Conservation (phyloP, 331 rosid genomes). For the Quercus phellos region DNA sequence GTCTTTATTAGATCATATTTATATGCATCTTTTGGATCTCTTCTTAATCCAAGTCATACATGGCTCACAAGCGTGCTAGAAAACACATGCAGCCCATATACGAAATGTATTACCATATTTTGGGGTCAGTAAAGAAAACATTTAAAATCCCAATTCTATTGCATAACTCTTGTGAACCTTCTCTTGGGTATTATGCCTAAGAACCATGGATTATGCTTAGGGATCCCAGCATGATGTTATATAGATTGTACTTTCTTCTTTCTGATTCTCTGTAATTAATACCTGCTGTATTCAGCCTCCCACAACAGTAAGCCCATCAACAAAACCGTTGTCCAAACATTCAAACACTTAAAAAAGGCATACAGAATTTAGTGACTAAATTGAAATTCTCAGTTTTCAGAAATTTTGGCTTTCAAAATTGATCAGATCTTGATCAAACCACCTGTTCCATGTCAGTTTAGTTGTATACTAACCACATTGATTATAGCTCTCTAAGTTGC, state of each 20-base stretch:
- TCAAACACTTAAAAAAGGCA: not conserved
- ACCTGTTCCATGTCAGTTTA: not conserved
- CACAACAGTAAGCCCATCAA: not conserved
- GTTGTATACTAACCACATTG: not conserved
- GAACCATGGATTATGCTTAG: not conserved
- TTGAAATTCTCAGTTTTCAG: not conserved
- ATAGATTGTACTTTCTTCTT: too few species aligned
- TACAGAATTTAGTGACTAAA: too few species aligned
- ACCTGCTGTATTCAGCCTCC: not conserved
- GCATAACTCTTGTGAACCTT: not conserved
- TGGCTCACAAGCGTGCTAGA: not conserved
- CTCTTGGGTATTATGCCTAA: not conserved
- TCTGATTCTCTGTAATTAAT: too few species aligned
- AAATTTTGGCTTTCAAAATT: not conserved
- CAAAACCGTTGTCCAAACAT: not conserved
- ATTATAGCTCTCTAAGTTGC: not conserved
- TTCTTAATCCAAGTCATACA: too few species aligned
- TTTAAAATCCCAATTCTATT: not conserved
- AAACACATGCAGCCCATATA: not conserved
- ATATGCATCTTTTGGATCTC: not conserved
- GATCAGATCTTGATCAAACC: not conserved
- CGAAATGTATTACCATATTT: not conserved
- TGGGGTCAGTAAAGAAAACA: not conserved
- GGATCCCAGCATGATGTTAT: not conserved
- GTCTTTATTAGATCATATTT: not conserved